Evolutionary conservation across 495 filamentous ascomycete genomes (phyloP).

Genomic region (Acidiella bohemica): DNA sequence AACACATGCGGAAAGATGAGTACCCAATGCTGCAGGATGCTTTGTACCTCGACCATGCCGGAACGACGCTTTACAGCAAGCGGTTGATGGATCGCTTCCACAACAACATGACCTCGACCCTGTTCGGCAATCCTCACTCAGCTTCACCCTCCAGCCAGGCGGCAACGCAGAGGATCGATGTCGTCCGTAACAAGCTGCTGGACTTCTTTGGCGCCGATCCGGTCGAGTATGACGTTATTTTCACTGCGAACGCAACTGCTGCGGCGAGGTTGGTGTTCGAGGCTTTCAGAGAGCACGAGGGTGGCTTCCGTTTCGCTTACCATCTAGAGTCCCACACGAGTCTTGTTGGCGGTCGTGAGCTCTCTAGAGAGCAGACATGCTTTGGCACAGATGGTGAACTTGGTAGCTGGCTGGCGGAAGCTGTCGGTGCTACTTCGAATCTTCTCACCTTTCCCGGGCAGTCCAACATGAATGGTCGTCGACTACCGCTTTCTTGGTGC

Average conservation of each 20-base stretch:
- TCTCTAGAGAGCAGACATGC: slow-evolving; percentile 51
- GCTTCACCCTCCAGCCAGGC: slow-evolving; percentile 67
- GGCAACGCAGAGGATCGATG: slow-evolving; percentile 60
- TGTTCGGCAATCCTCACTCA: slow-evolving; percentile 89
- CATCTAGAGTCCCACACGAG: slow-evolving; percentile 82
- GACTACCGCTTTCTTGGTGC: slow-evolving; percentile 61
- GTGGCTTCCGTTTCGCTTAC: slow-evolving; percentile 70
- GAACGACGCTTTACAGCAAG: slow-evolving; percentile 68
- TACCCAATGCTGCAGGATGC: slow-evolving; percentile 62
- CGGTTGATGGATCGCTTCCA: slow-evolving; percentile 70
- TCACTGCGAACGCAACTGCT: slow-evolving; percentile 85
- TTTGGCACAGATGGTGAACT: slow-evolving; percentile 54
- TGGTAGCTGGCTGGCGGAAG: slow-evolving; percentile 42
- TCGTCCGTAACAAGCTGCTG: slow-evolving; percentile 57
- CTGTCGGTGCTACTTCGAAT: slow-evolving; percentile 13
- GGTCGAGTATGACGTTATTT: slow-evolving; percentile 72
- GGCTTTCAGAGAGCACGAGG: slow-evolving; percentile 42
- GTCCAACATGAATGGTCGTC: slow-evolving; percentile 84
- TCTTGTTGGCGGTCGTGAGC: slow-evolving; percentile 67
- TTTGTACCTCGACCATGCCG: slow-evolving; percentile 87
- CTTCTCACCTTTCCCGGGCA: slow-evolving; percentile 83
- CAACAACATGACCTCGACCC: slow-evolving; percentile 56
- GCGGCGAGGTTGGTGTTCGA: slow-evolving; percentile 79
- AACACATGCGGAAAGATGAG: slow-evolving; percentile 53
- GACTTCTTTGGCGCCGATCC: slow-evolving; percentile 77